A percentile compares a stretch with the other conserved stretches of the same genome.
Evolutionary conservation across 164 flowering plant genomes (phyloP).

Genomic region (Aristolochia fimbriata): DNA sequence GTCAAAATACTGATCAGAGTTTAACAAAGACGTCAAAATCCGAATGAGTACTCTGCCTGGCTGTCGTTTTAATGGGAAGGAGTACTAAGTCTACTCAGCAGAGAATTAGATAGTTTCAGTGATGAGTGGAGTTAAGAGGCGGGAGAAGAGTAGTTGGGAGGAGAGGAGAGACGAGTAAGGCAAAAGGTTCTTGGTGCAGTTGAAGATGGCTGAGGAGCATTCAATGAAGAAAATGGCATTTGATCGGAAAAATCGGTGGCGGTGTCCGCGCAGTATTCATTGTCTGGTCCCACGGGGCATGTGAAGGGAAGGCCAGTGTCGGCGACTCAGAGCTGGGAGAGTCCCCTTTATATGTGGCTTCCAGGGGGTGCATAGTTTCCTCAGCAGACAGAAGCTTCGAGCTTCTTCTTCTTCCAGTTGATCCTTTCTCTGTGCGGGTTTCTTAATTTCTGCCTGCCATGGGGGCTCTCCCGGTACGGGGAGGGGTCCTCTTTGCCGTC

Average conservation of each 20-base stretch:
- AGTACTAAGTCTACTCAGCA: too few relatives aligned
- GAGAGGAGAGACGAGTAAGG: too few relatives aligned
- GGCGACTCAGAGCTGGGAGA: background rate
- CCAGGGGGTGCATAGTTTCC: background rate
- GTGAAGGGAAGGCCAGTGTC: slow-evolving; percentile 4
- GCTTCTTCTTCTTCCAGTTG: background rate
- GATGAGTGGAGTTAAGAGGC: too few relatives aligned
- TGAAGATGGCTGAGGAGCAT: background rate
- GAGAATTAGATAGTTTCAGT: too few relatives aligned
- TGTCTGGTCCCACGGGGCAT: background rate
- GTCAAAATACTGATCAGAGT: too few relatives aligned
- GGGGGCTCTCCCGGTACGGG: background rate
- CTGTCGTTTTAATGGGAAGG: too few relatives aligned
- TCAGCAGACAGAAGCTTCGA: too few relatives aligned
- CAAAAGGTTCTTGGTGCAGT: background rate
- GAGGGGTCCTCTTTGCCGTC: slow-evolving; percentile 9
- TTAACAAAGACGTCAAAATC: too few relatives aligned
- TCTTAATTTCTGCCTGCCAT: background rate
- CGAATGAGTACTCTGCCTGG: too few relatives aligned
- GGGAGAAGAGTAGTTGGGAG: too few relatives aligned
- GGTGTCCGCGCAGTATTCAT: background rate
- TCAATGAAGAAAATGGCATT: slow-evolving; percentile 5
- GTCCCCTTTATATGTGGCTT: background rate
- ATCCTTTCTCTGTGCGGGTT: background rate
- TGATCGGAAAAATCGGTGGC: slow-evolving; percentile 3